phyloP scores from a whole-genome alignment of 352 stramenopile genomes.

The Lagenidium sp. region DNA sequence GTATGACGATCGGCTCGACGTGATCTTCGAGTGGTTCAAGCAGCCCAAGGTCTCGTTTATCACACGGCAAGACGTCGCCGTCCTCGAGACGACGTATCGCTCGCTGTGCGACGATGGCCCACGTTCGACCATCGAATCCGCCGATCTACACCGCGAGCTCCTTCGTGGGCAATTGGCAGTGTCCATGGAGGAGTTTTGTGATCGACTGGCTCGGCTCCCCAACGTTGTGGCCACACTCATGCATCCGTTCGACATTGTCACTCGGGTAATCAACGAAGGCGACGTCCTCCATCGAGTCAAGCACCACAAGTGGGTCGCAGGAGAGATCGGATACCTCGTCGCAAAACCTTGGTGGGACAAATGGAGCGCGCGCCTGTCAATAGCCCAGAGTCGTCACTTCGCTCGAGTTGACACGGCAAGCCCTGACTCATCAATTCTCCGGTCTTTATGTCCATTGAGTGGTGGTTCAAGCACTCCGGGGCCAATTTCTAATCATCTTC shows the following conservation, averaged over 20 bases:
- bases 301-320: conserved; percentile 25
- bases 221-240: conserved; percentile 39
- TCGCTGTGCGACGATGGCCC: conserved; percentile 11
- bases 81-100: conserved; percentile 22
- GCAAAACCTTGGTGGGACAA: conserved; percentile 44
- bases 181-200: conserved; percentile 16
- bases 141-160: too few species aligned
- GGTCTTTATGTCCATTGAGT: too few species aligned
- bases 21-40: conserved; percentile 58
- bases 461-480: too few species aligned
- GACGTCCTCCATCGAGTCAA: conserved; percentile 25
- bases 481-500: conserved; percentile 6
- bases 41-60: conserved; percentile 18
- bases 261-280: conserved; percentile 29
- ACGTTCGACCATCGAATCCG: too few species aligned
- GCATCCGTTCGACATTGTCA: conserved; percentile 45
- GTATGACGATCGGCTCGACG: conserved; percentile 15
- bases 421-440: neutral
- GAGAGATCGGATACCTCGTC: conserved; percentile 40
- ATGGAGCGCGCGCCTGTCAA: conserved; percentile 30
- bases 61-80: conserved; percentile 18
- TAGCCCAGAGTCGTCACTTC: conserved; percentile 1
- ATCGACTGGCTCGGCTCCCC: conserved; percentile 15
- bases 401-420: neutral
- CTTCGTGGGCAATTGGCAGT: conserved; percentile 13